Base-by-base conservation (phyloP, 2,329 filamentous ascomycete genomes). In the Cladobotryum mycophilum region DNA sequence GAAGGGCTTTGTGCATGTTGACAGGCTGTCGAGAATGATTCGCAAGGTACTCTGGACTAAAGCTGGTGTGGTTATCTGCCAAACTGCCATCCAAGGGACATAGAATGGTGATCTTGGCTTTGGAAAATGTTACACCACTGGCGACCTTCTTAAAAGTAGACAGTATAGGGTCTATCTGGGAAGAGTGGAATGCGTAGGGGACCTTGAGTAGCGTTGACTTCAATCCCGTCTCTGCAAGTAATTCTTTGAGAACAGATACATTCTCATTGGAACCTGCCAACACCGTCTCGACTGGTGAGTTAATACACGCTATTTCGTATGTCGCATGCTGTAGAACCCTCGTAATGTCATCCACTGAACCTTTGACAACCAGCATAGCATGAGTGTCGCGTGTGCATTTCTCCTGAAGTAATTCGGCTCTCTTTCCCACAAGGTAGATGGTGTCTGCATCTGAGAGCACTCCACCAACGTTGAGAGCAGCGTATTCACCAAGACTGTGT, bases 201-300 rank as follows among this genome's bases (percentile, higher is more conserved):
- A 80, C 74, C 68, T 68, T 78, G 68, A 62, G 64, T 52, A 60
- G 58, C 41, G 56, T 57, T 14, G 71, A 60, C 50, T 61, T 56
- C 36, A 60, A 52, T 6, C 76, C 74, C 5, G 43, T 5, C 4
- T 70, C 63, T 3, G 66, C 59, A 35, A 80, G 38, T 11, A n/a
- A 20, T 14, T 20, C 17, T 17, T 41, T 7, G 17, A 41, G 15
- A 11, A 20, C 11, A 20, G 8, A n/a, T 11, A 41, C 15, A 6
- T 41, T 17, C 15, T 41, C 38, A 9, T 41, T 68, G 49, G 74
- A 65, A 2, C 60, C 59, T 1, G 70, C 76, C 77, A 20, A 70
- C 70, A 15, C 93, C 73, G 2, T 93, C 88, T 12, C 84, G 89
- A 81, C 74, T 0, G 84, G 82, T 0, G 83, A 81, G 58, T 93